Conservation (phyloP, 352 stramenopile species). For the Phytophthora quininea region DNA sequence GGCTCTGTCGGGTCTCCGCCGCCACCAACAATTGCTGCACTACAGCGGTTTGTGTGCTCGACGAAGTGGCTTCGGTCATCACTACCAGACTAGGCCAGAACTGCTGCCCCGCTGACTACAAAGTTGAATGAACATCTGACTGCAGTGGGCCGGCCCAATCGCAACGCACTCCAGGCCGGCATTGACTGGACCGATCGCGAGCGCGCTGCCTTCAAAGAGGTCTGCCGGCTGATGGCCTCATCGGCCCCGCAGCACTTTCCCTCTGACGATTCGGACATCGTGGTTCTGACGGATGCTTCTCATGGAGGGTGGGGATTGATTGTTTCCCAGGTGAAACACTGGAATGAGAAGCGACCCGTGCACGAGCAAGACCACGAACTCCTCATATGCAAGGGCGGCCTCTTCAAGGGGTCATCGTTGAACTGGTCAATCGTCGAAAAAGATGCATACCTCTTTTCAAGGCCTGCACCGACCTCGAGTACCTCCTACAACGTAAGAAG, state of each 20-base stretch:
- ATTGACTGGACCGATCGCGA: too few relatives aligned
- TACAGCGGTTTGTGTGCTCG: conserved; percentile 23
- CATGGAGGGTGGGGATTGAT: conserved; percentile 15
- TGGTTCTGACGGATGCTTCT: conserved; percentile 10
- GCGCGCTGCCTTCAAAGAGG: too few relatives aligned
- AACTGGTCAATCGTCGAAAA: conserved; percentile 32
- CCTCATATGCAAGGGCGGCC: conserved; percentile 19
- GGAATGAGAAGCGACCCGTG: conserved; percentile 11
- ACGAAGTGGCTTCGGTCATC: conserved; percentile 21
- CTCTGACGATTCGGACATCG: too few relatives aligned
- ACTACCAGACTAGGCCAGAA: conserved; percentile 14
- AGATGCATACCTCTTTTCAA: conserved; percentile 13
- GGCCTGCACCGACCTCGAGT: conserved; percentile 15
- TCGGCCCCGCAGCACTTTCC: too few relatives aligned
- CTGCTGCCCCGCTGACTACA: too few relatives aligned
- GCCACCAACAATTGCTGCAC: conserved; percentile 9
- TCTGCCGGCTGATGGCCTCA: too few relatives aligned
- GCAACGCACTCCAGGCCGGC: too few relatives aligned
- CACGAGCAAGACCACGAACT: conserved; percentile 27
- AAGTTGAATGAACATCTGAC: too few relatives aligned
- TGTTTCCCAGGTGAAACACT: conserved; percentile 21
- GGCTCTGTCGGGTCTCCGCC: neutral
- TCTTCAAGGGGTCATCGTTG: conserved; percentile 21
- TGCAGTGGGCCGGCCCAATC: too few relatives aligned
- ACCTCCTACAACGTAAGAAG: conserved; percentile 9